Conservation (phyloP, 1,139 yeast genomes). For the Yamadazyma kanchanaburiensis region DNA sequence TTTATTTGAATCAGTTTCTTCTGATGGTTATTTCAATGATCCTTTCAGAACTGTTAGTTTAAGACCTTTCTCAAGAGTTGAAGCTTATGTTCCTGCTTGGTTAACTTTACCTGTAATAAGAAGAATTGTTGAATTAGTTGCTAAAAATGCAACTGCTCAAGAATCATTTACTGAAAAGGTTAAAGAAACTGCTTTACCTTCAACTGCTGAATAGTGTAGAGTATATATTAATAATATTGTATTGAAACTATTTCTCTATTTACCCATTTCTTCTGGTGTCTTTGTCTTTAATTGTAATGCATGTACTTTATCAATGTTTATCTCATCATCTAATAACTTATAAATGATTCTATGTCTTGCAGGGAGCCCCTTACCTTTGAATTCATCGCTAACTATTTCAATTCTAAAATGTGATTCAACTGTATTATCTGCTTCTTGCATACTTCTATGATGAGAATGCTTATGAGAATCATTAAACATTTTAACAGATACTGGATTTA, state of each 20-base stretch:
- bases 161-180: constrained; percentile 17
- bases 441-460: constrained; percentile 86
- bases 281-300: constrained; percentile 86
- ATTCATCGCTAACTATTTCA: constrained; percentile 67
- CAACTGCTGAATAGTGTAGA: constrained; percentile 1
- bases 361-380: constrained; percentile 67
- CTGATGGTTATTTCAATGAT: constrained; percentile 82
- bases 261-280: constrained; percentile 58
- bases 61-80: constrained; percentile 84
- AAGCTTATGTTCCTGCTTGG: constrained; percentile 97
- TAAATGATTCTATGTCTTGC: constrained; percentile 79
- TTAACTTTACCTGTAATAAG: constrained; percentile 84
- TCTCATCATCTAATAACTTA: constrained; percentile 65
- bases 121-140: constrained; percentile 85
- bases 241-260: background rate
- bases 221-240: constrained; percentile 1
- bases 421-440: constrained; percentile 68
- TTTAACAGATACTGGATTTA: constrained; percentile 52
- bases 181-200: constrained; percentile 1
- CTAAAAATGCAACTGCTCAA: constrained; percentile 65
- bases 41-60: constrained; percentile 85
- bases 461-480: constrained; percentile 81
- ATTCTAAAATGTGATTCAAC: constrained; percentile 82
- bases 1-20: constrained; percentile 64
- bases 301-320: constrained; percentile 72